Evolutionary conservation across 148 eudicot species (phyloP), one percentile per base, ranked within the genome.

Genomic region (Nepenthes mirabilis): DNA sequence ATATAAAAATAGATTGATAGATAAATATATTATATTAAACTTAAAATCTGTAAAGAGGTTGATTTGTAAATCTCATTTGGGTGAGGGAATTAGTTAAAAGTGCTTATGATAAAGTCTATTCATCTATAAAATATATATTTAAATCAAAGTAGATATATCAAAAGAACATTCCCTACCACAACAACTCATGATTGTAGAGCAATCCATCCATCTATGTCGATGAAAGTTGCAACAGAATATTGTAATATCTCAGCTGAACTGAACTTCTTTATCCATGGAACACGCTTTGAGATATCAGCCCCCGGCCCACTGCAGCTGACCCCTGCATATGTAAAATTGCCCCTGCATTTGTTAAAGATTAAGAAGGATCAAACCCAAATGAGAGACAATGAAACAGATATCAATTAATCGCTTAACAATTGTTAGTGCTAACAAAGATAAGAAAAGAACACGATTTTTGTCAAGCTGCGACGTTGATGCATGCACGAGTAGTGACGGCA

Each of bases 161-260:
- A 11, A 6, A 45, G 11, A 45, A 1, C 6, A 45, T 45, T 45
- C 6, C 6, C 48, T 45, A 11, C 11, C 6, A 5, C 48, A 45
- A 45, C 48, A 5, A 5, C 11, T 52, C 36, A 53, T n/a, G 73
- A 67, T 50, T 52, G 73, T 33, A 50, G 47, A 34, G 37, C 58
- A 43, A 69, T 62, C 73, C 73, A 63, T 1, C 58, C 55, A 51
- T 75, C 82, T 34, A 62, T 52, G 54, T 78, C 70, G 9, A 78
- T 47, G 49, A 65, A 78, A n/a, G 4, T 2, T 14, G 67, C 47
- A 37, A 37, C 56, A 1, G 68, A 37, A 34, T 60, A 78, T 6
- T 54, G 9, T 9, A 45, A 4, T 13, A 65, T 1, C 2, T 68
- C 66, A 5, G 62, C 34, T 12, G 8, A 10, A 4, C 5, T 48